Evolutionary conservation across 352 stramenopile genomes (phyloP), one percentile per base, ranked within the genome.

Genomic region (Saprolegnia diclina): DNA sequence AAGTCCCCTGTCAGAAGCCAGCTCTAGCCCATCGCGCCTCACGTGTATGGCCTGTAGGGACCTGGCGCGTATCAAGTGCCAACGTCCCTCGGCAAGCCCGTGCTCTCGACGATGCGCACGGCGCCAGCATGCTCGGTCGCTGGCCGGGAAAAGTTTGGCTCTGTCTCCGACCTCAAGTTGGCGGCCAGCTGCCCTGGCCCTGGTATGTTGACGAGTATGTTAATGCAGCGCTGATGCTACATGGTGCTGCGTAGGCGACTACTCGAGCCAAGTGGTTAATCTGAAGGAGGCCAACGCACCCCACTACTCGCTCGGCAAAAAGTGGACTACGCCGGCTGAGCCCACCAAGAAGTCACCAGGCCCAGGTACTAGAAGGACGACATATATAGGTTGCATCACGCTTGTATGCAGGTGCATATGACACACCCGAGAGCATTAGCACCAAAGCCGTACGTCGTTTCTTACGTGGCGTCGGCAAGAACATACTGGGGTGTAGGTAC

Each of bases 81-180:
- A 44, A 88, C 83, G 19, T 82, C 82, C 1, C 89, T 92, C 52
- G 80, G 80, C 44, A 88, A 87, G 48, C 79, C 83, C 21, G 77
- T 90, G 42, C 68, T 89, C 19, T 90, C 81, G 26, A 91, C 83
- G 2, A 89, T 90, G 75, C 13, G 29, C 0, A 69, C 77, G 35
- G 83, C 80, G 0, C 81, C 83, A 19, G 65, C 80, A 0, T 89
- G 77, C 35, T 89, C 83, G 22, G 88, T 92, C 73, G 87, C 77
- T 21, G 83, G 83, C 9, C 82, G 83, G 52, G 83, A 92, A 71
- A 90, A 90, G 72, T 92, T 92, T 67, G 82, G 83, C 37, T 90
- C 82, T 10, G 88, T 82, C 3, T 71, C 78, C 5, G 80, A 90
- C 61, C 56, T 79, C 22, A 83, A 87, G 38, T 26, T 56, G 0